Percentiles rank a stretch among this genome's conserved stretches.
Evolutionary conservation across 2,329 filamentous ascomycete species (phyloP).

Genomic region (Colletotrichum godetiae): DNA sequence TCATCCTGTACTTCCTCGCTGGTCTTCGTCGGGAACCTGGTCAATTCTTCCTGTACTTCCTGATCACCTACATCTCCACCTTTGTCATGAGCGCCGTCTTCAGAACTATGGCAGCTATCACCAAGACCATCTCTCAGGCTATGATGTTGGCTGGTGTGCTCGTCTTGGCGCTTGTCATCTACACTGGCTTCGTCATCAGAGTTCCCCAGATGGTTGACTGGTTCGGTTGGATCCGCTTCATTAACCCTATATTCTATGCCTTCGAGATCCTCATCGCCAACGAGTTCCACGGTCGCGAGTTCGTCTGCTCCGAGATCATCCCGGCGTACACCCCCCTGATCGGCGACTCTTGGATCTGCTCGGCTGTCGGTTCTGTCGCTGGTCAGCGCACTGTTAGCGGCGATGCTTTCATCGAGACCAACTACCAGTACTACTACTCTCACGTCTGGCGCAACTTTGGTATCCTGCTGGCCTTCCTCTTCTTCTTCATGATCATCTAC

Average conservation of each 20-base stretch:
- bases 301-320: conserved; percentile 64
- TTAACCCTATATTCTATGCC: conserved; percentile 79
- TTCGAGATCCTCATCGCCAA: conserved; percentile 81
- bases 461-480: conserved; percentile 72
- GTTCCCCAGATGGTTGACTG: conserved; percentile 74
- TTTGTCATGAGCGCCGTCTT: conserved; percentile 83
- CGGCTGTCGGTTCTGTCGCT: conserved; percentile 63
- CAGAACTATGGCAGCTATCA: conserved; percentile 77
- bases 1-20: conserved; percentile 68
- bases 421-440: conserved; percentile 66
- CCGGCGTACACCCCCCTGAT: conserved; percentile 57
- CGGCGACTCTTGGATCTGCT: conserved; percentile 63
- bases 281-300: conserved; percentile 72
- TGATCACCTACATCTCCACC: conserved; percentile 75
- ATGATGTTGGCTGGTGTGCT: conserved; percentile 64
- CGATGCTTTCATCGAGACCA: conserved; percentile 67
- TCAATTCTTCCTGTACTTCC: conserved; percentile 80
- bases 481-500: conserved; percentile 74
- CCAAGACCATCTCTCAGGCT: conserved; percentile 71
- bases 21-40: conserved; percentile 67
- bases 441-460: conserved; percentile 77
- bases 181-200: conserved; percentile 67
- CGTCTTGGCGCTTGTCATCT: conserved; percentile 69
- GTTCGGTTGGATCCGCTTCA: conserved; percentile 81
- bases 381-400: conserved; percentile 68